Base-by-base conservation (phyloP, 2,329 filamentous ascomycete species). In the Periconia sp. region DNA sequence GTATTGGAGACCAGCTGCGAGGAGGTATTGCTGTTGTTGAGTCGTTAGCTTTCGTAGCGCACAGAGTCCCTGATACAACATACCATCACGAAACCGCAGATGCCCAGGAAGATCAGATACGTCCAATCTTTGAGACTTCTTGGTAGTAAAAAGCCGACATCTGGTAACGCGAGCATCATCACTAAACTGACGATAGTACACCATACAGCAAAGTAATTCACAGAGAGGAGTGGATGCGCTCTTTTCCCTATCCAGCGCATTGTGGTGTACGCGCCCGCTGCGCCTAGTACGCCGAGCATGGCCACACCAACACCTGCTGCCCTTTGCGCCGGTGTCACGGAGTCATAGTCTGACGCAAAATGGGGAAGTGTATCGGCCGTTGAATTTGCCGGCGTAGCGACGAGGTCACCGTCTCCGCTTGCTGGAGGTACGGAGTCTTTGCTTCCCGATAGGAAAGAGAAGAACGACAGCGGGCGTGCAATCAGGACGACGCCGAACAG, bases 401-500 rank as follows among this genome's bases (percentile, higher is more conserved):
- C 53, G 5, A 66, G 54, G 43, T 73, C 70, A 9, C 59, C 57
- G 42, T 66, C 62, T 19, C 72, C 71, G n/a, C 64, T 66, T n/a
- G 70, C 62, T 51, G 71, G 59, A 14, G 68, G 60, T 15, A 65
- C 54, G 15, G 73, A 17, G 37, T 66, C 50, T 13, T 57, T 45
- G 1, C 59, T 47, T 31, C 64, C 58, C 13, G 61, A 63, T 17
- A 71, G 54, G 17, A 70, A 65, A 15, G 66, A 69, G 56, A 88
- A 85, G 10, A 89, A 70, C 0, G 82, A 81, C 0, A 79, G 74
- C 0, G 91, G 92, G 18, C 86, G 84, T 0, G 92, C 91, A 61
- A 97, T 96, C 50, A 96, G 79, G 10, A 96, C 78, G 0, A 97
- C 91, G 1, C 92, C 92, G 0, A 85, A 75, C 7, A 96, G 78